phyloP scores from a whole-genome alignment of 768 basidiomycete species.

The Galerina marginata region DNA sequence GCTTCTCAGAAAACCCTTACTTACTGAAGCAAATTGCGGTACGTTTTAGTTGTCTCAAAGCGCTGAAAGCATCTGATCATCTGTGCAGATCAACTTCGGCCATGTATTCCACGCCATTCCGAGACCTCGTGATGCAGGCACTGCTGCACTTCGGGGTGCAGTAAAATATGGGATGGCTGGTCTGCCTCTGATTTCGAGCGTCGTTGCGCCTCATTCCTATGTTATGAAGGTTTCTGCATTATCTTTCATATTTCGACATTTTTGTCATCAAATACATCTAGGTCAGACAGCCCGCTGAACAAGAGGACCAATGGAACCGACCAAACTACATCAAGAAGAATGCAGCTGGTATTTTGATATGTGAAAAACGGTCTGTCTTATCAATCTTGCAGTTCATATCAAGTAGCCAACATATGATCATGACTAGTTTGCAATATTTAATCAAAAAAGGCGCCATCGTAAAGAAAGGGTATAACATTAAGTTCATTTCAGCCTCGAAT shows the following conservation, averaged over 20 bases:
- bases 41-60: not conserved
- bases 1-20: not conserved
- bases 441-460: not conserved
- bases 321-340: not conserved
- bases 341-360: not conserved
- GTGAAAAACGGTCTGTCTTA: not conserved
- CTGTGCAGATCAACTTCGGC: not conserved
- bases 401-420: not conserved
- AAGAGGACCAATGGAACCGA: not conserved
- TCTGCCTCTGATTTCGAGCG: not conserved
- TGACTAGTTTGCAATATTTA: not conserved
- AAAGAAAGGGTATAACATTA: too few relatives aligned
- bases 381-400: not conserved
- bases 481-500: too few relatives aligned
- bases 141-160: not conserved
- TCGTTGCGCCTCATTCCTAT: not conserved
- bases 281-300: slow-evolving; percentile 1
- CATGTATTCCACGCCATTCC: not conserved
- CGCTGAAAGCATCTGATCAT: not conserved
- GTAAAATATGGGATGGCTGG: not conserved
- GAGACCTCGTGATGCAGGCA: not conserved
- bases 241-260: not conserved
- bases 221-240: not conserved
- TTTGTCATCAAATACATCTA: not conserved
- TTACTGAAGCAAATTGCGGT: not conserved